Percentiles rank a stretch among this genome's conserved stretches.
phyloP scores from a whole-genome alignment of 106 monocot genomes.

The Phalaenopsis equestris region DNA sequence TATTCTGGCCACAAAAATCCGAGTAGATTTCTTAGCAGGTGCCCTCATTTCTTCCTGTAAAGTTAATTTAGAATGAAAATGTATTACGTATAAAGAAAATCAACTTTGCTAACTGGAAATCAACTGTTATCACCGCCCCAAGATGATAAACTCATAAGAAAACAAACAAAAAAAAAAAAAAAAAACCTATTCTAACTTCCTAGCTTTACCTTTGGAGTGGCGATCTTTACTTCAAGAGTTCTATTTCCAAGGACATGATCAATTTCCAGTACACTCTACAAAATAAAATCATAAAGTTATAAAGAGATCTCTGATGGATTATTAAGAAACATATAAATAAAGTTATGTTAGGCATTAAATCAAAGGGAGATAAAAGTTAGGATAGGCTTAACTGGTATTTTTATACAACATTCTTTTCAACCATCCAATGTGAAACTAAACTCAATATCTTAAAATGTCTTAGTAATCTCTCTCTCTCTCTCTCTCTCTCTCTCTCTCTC shows the following conservation, averaged over 20 bases:
- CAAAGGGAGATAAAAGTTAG: too few species aligned
- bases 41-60: slow-evolving; percentile 90
- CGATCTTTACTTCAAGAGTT: slow-evolving; percentile 94
- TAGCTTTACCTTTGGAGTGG: slow-evolving; percentile 79
- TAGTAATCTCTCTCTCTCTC: too few species aligned
- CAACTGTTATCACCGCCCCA: neutral
- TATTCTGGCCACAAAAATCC: slow-evolving; percentile 98
- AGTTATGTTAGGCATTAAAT: neutral
- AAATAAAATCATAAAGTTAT: neutral
- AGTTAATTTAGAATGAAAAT: neutral
- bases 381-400: too few species aligned
- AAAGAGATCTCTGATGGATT: neutral
- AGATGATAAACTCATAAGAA: neutral
- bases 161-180: neutral
- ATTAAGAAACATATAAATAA: neutral
- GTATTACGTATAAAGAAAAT: neutral
- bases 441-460: too few species aligned
- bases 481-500: too few species aligned
- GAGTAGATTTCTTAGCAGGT: slow-evolving; percentile 69
- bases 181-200: neutral
- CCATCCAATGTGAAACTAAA: too few species aligned
- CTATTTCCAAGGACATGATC: slow-evolving; percentile 88
- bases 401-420: too few species aligned
- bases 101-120: neutral
- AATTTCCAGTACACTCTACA: slow-evolving; percentile 77